These are phyloP conservation scores for Canavalia ensiformis DNA, from an alignment of 306 rosid species.

Conservation along the genomic window DNA sequence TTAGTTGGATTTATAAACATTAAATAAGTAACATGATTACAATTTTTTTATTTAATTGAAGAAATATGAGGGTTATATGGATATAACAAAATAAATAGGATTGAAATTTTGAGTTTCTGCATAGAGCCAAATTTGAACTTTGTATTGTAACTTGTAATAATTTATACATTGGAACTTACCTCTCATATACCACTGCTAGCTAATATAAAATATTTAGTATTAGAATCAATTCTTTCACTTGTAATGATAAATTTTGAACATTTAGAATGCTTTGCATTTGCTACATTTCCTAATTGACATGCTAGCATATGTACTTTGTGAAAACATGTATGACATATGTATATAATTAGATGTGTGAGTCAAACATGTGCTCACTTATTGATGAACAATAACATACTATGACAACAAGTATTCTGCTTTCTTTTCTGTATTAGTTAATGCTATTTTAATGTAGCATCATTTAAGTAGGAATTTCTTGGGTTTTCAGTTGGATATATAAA, in stretches of 20 bases:
- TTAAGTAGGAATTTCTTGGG: not conserved
- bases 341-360: slow-evolving; percentile 29
- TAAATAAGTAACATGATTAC: not conserved
- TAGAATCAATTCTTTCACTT: slow-evolving; percentile 58
- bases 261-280: slow-evolving; percentile 42
- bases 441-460: not conserved
- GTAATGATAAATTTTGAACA: slow-evolving; percentile 68
- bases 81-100: not conserved
- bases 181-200: slow-evolving; percentile 93
- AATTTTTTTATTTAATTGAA: not conserved
- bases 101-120: not conserved
- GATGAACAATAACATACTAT: not conserved
- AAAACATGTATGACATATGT: not conserved
- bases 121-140: not conserved
- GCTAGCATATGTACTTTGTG: slow-evolving; percentile 32
- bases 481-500: not conserved
- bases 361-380: not conserved
- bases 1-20: not conserved
- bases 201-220: slow-evolving; percentile 77
- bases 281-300: slow-evolving; percentile 45
- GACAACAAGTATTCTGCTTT: not conserved
- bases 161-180: slow-evolving; percentile 54
- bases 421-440: not conserved
- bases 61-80: too few species aligned
- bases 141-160: slow-evolving; percentile 8